A percentile compares a stretch with the other conserved stretches of the same genome.
Evolutionary conservation across 2,329 filamentous ascomycete species (phyloP).

Genomic region (Nemania serpens): DNA sequence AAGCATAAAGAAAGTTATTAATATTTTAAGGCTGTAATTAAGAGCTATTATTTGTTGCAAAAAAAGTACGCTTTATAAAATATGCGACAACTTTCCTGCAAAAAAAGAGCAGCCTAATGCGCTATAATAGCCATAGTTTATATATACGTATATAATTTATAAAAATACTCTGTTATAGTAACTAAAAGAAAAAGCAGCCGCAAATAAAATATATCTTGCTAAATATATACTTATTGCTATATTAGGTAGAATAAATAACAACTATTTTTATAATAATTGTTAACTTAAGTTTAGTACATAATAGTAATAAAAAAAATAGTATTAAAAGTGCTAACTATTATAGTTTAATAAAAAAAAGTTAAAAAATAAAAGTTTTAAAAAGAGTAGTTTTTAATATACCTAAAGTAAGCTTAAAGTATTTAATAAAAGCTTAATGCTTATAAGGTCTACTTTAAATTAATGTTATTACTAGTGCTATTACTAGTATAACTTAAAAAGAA

Average conservation of each 20-base stretch:
- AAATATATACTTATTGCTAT: too few species aligned
- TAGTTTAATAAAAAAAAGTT: not conserved
- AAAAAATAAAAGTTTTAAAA: not conserved
- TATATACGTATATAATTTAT: not conserved
- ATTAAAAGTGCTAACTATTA: not conserved
- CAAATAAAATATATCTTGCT: not conserved
- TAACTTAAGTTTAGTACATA: not conserved
- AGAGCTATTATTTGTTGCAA: not conserved
- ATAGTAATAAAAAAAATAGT: not conserved
- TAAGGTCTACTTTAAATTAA: not conserved
- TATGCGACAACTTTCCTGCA: not conserved
- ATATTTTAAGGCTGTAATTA: not conserved
- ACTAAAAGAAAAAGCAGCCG: not conserved
- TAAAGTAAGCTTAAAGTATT: not conserved
- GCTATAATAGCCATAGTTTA: not conserved
- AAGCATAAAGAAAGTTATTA: not conserved
- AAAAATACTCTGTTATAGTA: conserved; percentile 1
- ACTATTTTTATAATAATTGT: not conserved
- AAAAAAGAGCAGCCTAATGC: not conserved
- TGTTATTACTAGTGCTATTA: not conserved
- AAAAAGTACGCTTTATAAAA: not conserved
- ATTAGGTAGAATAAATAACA: not conserved
- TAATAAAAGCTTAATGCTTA: not conserved
- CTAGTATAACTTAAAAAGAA: not conserved
- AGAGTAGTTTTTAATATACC: not conserved